Evolutionary conservation across 306 rosid genomes (phyloP).

Genomic region (Alnus glutinosa): DNA sequence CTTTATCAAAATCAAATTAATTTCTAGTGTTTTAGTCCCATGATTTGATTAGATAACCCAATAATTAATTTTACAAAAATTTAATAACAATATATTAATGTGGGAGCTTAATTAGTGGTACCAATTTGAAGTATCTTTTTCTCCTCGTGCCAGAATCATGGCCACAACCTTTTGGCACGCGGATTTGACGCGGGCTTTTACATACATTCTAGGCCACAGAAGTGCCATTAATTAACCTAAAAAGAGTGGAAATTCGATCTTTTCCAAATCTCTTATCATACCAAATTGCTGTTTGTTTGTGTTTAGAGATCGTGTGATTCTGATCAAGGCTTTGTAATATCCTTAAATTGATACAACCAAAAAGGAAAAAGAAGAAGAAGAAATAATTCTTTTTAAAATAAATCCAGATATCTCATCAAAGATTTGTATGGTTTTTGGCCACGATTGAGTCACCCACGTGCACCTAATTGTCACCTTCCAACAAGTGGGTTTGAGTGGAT

Average conservation of each 20-base stretch:
- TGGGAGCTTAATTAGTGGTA: too few species aligned
- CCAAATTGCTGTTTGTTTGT: not conserved
- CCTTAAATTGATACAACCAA: not conserved
- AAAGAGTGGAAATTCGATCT: not conserved
- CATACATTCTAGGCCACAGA: not conserved
- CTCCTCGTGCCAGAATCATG: not conserved
- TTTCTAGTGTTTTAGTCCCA: not conserved
- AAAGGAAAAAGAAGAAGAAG: not conserved
- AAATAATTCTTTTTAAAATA: not conserved
- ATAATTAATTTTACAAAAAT: not conserved
- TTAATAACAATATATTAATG: not conserved
- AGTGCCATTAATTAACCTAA: not conserved
- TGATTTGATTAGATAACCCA: not conserved
- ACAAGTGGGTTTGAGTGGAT: not conserved
- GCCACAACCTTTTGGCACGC: conserved; percentile 26
- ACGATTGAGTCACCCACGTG: not conserved
- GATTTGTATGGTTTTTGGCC: not conserved
- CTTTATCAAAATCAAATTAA: not conserved
- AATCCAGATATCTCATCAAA: not conserved
- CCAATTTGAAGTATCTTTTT: not conserved
- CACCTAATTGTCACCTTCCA: not conserved
- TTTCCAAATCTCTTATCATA: not conserved
- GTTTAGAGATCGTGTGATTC: not conserved
- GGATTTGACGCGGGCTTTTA: conserved; percentile 2
- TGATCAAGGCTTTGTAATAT: not conserved